Percentiles rank a stretch among this genome's conserved stretches.
Evolutionary conservation across 495 filamentous ascomycete genomes (phyloP).

Genomic region (Letharia columbiana): DNA sequence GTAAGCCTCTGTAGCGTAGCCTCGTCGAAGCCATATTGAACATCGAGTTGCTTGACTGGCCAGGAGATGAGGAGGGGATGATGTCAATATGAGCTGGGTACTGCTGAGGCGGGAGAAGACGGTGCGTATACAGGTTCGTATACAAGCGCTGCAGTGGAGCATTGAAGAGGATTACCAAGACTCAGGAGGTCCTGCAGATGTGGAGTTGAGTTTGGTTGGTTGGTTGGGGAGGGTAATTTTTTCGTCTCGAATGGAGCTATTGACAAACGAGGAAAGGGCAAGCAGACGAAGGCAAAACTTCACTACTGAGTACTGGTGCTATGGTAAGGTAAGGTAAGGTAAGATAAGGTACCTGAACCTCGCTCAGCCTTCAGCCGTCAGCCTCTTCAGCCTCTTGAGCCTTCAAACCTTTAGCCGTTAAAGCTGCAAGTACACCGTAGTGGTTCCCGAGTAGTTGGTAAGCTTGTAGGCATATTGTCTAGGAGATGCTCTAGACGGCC

Average conservation of each 20-base stretch:
- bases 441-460: no score
- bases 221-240: no score
- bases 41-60: not conserved
- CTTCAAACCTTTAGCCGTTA: no score
- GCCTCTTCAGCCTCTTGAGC: no score
- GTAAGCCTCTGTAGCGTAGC: constrained; percentile 8
- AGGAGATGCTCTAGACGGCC: no score
- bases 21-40: constrained; percentile 9
- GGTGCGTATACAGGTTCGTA: constrained; percentile 22
- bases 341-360: no score
- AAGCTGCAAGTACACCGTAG: no score
- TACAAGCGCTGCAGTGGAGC: constrained; percentile 27
- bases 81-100: not conserved
- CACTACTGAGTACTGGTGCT: not conserved
- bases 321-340: not conserved
- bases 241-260: not conserved
- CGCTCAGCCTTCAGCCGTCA: no score
- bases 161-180: constrained; percentile 14
- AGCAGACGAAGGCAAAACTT: not conserved
- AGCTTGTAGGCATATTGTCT: no score
- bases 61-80: not conserved
- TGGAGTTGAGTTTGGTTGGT: not conserved
- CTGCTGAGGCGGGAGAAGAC: constrained; percentile 13
- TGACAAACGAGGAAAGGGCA: not conserved
- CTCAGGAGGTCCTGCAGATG: not conserved